Evolutionary conservation across 1,139 yeast species (phyloP).

Genomic region (Blastobotrys petasosporus): DNA sequence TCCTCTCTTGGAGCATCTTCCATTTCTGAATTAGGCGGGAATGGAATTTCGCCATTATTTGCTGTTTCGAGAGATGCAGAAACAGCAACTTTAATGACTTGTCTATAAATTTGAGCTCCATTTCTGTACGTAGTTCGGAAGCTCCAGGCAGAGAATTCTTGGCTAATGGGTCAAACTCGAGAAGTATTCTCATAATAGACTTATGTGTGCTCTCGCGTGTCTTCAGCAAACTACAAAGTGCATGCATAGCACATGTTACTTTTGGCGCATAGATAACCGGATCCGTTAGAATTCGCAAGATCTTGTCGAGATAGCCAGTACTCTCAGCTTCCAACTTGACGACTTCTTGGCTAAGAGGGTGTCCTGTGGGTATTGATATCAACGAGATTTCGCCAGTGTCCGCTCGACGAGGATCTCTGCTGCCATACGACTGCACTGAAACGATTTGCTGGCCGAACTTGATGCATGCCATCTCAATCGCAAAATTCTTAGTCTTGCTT

Average conservation of each 20-base stretch:
- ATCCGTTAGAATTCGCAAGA: conserved; percentile 50
- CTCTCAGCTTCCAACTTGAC: conserved; percentile 65
- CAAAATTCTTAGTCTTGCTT: conserved; percentile 20
- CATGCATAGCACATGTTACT: conserved; percentile 32
- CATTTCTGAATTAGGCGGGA: too few species aligned
- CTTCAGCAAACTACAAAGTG: conserved; percentile 32
- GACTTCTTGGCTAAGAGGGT: conserved; percentile 48
- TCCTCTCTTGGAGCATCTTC: conserved; percentile 23
- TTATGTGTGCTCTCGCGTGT: conserved; percentile 32
- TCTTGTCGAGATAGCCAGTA: conserved; percentile 56
- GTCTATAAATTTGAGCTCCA: conserved; percentile 34
- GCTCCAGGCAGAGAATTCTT: conserved; percentile 19
- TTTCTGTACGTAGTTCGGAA: conserved; percentile 24
- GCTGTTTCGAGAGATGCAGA: conserved; percentile 28
- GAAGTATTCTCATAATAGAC: conserved; percentile 31
- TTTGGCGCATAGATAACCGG: conserved; percentile 37
- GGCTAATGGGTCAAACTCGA: conserved; percentile 31
- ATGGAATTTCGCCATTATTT: conserved; percentile 22
- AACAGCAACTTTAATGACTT: conserved; percentile 35
- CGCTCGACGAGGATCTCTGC: conserved; percentile 33
- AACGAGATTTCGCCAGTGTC: conserved; percentile 46
- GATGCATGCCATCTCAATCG: conserved; percentile 57
- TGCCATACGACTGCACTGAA: conserved; percentile 57
- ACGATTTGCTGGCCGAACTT: conserved; percentile 70
- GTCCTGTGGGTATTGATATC: conserved; percentile 53